These are phyloP conservation scores for Ochromonadaceae sp. DNA, from an alignment of 352 stramenopile species.

Conservation along the genomic window DNA sequence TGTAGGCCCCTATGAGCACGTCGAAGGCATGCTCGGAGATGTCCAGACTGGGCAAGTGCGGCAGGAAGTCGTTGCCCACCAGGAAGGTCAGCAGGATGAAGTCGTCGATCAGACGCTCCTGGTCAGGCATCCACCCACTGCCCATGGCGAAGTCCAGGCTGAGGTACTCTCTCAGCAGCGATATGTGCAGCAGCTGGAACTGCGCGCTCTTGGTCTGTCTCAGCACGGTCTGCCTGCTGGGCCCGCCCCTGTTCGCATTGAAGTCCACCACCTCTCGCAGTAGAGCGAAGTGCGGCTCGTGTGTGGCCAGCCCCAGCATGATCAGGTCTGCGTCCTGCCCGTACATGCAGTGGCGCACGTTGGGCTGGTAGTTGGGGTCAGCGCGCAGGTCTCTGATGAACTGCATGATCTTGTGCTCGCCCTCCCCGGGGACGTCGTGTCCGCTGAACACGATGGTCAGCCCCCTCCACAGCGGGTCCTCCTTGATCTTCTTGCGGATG, in stretches of 20 bases:
- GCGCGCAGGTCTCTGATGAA: slow-evolving; percentile 65
- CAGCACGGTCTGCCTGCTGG: slow-evolving; percentile 52
- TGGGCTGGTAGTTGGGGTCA: slow-evolving; percentile 50
- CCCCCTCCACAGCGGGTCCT: slow-evolving; percentile 80
- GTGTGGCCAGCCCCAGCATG: slow-evolving; percentile 89
- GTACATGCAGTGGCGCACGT: slow-evolving; percentile 91
- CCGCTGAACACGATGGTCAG: slow-evolving; percentile 92
- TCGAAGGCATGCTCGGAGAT: slow-evolving; percentile 95
- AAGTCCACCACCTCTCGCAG: slow-evolving; percentile 95
- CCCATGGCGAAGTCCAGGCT: neutral
- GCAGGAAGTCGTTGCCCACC: slow-evolving; percentile 98
- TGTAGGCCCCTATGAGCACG: slow-evolving; percentile 74
- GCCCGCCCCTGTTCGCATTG: slow-evolving; percentile 27
- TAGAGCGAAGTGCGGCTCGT: slow-evolving; percentile 95
- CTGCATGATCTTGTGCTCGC: slow-evolving; percentile 94
- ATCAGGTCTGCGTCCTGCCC: slow-evolving; percentile 97
- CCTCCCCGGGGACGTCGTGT: slow-evolving; percentile 91
- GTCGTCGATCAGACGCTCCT: slow-evolving; percentile 95
- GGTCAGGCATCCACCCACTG: slow-evolving; percentile 26
- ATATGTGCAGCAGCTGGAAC: slow-evolving; percentile 83
- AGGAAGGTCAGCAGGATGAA: slow-evolving; percentile 99
- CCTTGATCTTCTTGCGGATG: slow-evolving; percentile 74
- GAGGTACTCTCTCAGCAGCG: slow-evolving; percentile 13
- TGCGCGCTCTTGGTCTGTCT: slow-evolving; percentile 76
- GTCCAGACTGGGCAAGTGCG: slow-evolving; percentile 91